Percentiles rank a stretch among this genome's conserved stretches.
phyloP scores from a whole-genome alignment of 768 basidiomycete genomes.

The Trametes meyenii region DNA sequence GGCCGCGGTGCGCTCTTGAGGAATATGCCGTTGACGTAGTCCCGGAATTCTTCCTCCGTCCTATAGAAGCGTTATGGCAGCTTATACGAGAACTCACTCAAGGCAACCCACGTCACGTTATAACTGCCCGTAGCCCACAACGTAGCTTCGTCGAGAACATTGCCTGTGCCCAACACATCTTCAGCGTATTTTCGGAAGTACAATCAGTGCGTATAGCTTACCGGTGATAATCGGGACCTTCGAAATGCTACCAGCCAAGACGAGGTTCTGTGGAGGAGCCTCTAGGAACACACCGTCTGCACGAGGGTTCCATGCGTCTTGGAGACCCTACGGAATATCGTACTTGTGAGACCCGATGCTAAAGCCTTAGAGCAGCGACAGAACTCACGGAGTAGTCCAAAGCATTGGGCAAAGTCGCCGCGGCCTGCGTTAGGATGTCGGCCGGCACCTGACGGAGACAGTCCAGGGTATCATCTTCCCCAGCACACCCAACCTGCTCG shows the following conservation, averaged over 20 bases:
- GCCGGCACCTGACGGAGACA: slow-evolving; percentile 46
- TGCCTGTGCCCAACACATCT: neutral
- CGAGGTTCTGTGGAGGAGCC: slow-evolving; percentile 41
- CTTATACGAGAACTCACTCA: too few relatives aligned
- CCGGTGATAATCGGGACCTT: slow-evolving; percentile 52
- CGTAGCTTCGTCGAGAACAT: slow-evolving; percentile 33
- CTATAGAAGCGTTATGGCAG: neutral
- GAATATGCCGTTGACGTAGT: slow-evolving; percentile 3
- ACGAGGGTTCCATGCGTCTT: slow-evolving; percentile 52
- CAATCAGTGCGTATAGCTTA: neutral
- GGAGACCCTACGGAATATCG: slow-evolving; percentile 39
- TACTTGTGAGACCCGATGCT: neutral
- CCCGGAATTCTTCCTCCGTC: neutral
- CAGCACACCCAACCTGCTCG: slow-evolving; percentile 38
- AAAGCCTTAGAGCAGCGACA: neutral
- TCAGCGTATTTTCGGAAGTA: neutral
- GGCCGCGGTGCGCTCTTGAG: slow-evolving; percentile 22
- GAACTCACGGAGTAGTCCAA: slow-evolving; percentile 39
- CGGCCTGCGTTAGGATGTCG: slow-evolving; percentile 31
- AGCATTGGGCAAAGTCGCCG: slow-evolving; percentile 37
- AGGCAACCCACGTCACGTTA: slow-evolving; percentile 8
- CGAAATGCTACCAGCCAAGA: slow-evolving; percentile 49
- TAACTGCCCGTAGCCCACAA: slow-evolving; percentile 4
- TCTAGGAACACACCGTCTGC: slow-evolving; percentile 52
- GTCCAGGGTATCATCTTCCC: slow-evolving; percentile 37